Base-by-base conservation (phyloP, 352 stramenopile species). In the Pythium biforme region DNA sequence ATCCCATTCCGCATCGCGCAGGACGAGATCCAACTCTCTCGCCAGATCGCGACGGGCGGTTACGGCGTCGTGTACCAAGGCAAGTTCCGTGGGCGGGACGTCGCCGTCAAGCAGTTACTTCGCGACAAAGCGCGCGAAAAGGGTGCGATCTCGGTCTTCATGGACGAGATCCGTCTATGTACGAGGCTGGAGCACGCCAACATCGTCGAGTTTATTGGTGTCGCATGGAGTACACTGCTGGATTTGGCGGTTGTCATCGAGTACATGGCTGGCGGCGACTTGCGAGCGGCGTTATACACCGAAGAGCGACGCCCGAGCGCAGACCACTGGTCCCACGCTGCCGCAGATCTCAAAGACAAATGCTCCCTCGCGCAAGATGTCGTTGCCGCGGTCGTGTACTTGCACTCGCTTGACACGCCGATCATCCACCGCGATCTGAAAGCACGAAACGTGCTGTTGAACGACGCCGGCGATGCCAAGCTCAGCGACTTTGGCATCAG, bases 91-190 rank as follows among this genome's bases (percentile, higher is more conserved):
- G 48, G 54, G 19, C 45, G 43, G 0, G 23, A 60, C 0, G 64
- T 72, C 26, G 64, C 59, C 0, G 31, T 68, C 3, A 72, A 72
- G 54, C 51, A 64, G 20, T 22, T 72, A 3, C 47, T 59, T 4
- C 50, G 23, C 1, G 70, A 72, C n/a, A 72, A 64, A 26, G 55
- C 64, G 1, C 59, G 54, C 2, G 66, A 74, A 2, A 72, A 61
- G 17, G 54, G 20, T 15, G 31, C 46, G n/a, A 62, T 64, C 20
- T 48, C 43, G 48, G 70, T 41, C 47, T 75, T 75, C 25, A 70
- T 72, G 66, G 59, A 66, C 48, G 69, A 75, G 57, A 75, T 75
- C 29, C 57, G 66, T 9, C 60, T 76, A 15, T 76, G 71, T 41
- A 51, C 72, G 1, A 54, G 52, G 17, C 29, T 79, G 14, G 65